phyloP scores from a whole-genome alignment of 1,284 basidiomycete genomes.

The Lignosus rhinocerotis region DNA sequence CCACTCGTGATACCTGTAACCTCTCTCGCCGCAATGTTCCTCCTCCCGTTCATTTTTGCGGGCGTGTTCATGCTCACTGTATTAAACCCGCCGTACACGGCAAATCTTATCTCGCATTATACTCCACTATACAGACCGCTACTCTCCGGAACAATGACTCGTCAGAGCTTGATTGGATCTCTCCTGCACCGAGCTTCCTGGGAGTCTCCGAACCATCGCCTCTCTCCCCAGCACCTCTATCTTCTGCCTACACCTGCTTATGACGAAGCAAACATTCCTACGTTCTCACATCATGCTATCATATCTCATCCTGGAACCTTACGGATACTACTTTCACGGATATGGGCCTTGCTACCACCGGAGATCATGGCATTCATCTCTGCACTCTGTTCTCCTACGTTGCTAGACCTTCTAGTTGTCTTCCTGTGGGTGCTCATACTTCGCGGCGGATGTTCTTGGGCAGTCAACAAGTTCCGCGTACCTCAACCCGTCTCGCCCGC shows the following conservation, averaged over 20 bases:
- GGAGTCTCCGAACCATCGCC: background rate
- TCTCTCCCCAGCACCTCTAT: background rate
- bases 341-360: background rate
- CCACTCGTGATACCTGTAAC: background rate
- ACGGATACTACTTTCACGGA: background rate
- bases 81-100: slow-evolving; percentile 13
- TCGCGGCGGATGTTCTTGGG: background rate
- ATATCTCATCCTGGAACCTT: background rate
- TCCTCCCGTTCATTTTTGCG: slow-evolving; percentile 15
- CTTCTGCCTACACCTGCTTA: background rate
- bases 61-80: slow-evolving; percentile 14
- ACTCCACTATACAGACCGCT: background rate
- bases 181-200: background rate
- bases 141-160: background rate
- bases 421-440: slow-evolving; percentile 4
- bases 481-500: slow-evolving; percentile 5
- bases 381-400: background rate
- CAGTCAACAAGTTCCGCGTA: slow-evolving; percentile 6
- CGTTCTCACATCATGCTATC: background rate
- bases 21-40: slow-evolving; percentile 6
- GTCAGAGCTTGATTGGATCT: background rate
- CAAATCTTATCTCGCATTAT: slow-evolving; percentile 10
- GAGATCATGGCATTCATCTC: background rate
- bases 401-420: background rate
- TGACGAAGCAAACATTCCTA: background rate